Percentiles rank a stretch among this genome's conserved stretches.
phyloP scores from a whole-genome alignment of 495 filamentous ascomycete genomes.

The Penicillium salamii region DNA sequence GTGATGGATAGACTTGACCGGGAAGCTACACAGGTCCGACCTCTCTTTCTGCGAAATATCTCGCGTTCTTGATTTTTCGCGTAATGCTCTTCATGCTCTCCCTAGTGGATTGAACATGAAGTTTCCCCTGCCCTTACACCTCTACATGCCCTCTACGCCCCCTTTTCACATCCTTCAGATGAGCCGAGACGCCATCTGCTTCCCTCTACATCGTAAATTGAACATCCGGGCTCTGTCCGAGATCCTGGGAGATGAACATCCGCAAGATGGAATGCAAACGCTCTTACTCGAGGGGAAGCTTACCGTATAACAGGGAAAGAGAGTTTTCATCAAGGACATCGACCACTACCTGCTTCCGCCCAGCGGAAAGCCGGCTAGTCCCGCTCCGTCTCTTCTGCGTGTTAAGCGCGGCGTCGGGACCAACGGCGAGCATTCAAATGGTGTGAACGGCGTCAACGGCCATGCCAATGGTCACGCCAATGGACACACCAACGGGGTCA shows the following conservation, averaged over 20 bases:
- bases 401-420: constrained; percentile 60
- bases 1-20: constrained; percentile 69
- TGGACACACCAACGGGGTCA: constrained; percentile 13
- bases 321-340: constrained; percentile 98
- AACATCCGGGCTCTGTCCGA: too few species aligned
- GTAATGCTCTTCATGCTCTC: constrained; percentile 5
- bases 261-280: background rate
- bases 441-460: constrained; percentile 24
- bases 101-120: constrained; percentile 9
- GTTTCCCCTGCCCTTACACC: constrained; percentile 1
- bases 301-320: constrained; percentile 56
- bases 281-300: constrained; percentile 25
- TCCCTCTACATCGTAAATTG: background rate
- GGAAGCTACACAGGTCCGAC: constrained; percentile 64
- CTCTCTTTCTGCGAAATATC: constrained; percentile 23
- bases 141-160: background rate
- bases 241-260: background rate
- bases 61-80: constrained; percentile 10
- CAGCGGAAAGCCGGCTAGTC: constrained; percentile 56
- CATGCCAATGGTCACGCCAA: constrained; percentile 30
- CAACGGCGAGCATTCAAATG: constrained; percentile 24
- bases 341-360: constrained; percentile 85
- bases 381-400: constrained; percentile 70
- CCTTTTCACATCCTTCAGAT: background rate
- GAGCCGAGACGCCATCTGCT: background rate